Evolutionary conservation across 345 rosid species (phyloP).

Genomic region (Salix exigua): DNA sequence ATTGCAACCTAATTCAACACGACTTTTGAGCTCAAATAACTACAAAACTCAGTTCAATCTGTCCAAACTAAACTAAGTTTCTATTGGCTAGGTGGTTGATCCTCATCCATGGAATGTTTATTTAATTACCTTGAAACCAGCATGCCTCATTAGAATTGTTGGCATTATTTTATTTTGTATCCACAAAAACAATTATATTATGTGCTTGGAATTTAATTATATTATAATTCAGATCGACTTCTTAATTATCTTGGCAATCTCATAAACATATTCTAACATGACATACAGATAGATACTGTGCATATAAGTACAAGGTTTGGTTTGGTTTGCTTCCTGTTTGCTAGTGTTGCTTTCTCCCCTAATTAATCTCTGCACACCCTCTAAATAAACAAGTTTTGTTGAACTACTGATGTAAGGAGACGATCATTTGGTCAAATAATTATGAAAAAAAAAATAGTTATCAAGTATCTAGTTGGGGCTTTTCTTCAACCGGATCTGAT

Average conservation of each 20-base stretch:
- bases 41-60: not conserved
- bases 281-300: not conserved
- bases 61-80: not conserved
- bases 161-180: not conserved
- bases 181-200: not conserved
- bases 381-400: constrained; percentile 24
- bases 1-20: not conserved
- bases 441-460: constrained; percentile 6
- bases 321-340: constrained; percentile 22
- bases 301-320: constrained; percentile 12
- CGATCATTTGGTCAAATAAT: constrained; percentile 33
- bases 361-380: not conserved
- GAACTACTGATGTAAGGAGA: constrained; percentile 18
- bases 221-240: not conserved
- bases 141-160: not conserved
- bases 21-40: not conserved
- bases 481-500: constrained; percentile 22
- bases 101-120: not conserved
- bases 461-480: constrained; percentile 2
- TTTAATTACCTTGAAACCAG: not conserved
- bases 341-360: constrained; percentile 9
- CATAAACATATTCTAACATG: not conserved
- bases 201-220: not conserved
- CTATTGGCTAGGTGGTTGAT: not conserved
- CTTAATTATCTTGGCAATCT: not conserved